These are phyloP conservation scores for Lactuca sativa DNA, from an alignment of 129 eudicot species.

Conservation along the genomic window DNA sequence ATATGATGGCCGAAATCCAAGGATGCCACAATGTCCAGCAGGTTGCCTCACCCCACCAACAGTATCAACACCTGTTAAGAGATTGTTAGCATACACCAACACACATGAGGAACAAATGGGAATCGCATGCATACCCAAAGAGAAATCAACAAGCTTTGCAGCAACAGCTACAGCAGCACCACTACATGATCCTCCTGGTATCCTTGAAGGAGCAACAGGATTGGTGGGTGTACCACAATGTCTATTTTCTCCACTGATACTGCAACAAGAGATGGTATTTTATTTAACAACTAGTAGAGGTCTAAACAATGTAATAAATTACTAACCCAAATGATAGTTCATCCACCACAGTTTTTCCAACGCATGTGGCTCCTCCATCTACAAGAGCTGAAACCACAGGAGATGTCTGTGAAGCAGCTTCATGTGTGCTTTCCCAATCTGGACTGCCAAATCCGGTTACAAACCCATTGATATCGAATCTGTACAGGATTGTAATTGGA, in stretches of 20 bases:
- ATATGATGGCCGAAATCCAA: constrained; percentile 87
- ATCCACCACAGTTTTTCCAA: constrained; percentile 82
- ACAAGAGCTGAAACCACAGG: constrained; percentile 73
- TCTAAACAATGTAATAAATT: not conserved
- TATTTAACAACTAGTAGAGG: not conserved
- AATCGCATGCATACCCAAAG: constrained; percentile 53
- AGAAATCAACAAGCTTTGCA: constrained; percentile 80
- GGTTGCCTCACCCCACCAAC: constrained; percentile 96
- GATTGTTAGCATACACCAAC: not conserved
- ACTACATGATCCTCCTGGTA: constrained; percentile 95
- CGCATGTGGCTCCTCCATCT: constrained; percentile 95
- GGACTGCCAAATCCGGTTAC: constrained; percentile 90
- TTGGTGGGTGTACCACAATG: constrained; percentile 80
- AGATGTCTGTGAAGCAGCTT: constrained; percentile 71
- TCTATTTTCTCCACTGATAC: constrained; percentile 87
- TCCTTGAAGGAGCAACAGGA: constrained; percentile 63
- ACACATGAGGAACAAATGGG: not conserved
- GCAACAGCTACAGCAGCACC: constrained; percentile 98
- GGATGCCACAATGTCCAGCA: constrained; percentile 76
- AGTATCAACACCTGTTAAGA: constrained; percentile 71
- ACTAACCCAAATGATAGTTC: constrained; percentile 88
- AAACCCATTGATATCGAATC: constrained; percentile 75
- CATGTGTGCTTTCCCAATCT: constrained; percentile 93
- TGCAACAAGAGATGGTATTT: constrained; percentile 33
- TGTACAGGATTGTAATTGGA: constrained; percentile 31